A percentile compares a stretch with the other conserved stretches of the same genome.
phyloP scores from a whole-genome alignment of 495 filamentous ascomycete genomes.

The Lepidopterella palustris region DNA sequence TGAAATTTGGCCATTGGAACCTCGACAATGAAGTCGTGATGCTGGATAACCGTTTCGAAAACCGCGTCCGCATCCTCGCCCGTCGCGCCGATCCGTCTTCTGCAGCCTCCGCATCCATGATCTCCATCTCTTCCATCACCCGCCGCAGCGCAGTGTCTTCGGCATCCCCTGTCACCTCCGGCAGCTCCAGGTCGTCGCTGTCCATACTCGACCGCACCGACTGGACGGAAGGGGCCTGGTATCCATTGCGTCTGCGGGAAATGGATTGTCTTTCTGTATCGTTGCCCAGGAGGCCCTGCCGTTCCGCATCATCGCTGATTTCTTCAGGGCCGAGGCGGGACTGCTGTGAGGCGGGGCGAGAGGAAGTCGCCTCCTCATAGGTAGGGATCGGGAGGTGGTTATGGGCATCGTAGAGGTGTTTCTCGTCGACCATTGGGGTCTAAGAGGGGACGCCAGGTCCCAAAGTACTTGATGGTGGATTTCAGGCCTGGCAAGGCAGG shows the following conservation, averaged over 20 bases:
- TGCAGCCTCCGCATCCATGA: conserved; percentile 59
- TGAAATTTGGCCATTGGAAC: conserved; percentile 14
- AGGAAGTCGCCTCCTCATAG: conserved; percentile 83
- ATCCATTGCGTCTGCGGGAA: conserved; percentile 43
- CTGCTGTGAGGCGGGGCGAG: conserved; percentile 52
- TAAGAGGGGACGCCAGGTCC: not conserved
- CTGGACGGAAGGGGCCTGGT: conserved; percentile 72
- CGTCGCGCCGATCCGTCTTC: conserved; percentile 35
- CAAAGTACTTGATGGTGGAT: not conserved
- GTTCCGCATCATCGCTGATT: conserved; percentile 53
- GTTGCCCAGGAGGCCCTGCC: conserved; percentile 50
- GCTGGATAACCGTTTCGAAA: conserved; percentile 51
- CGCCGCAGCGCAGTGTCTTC: conserved; percentile 57
- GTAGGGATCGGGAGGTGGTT: conserved; percentile 77
- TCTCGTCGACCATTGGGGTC: conserved; percentile 25
- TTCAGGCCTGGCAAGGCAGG: too few species aligned
- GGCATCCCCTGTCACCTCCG: conserved; percentile 24
- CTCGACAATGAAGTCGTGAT: conserved; percentile 41
- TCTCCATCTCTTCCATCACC: conserved; percentile 86
- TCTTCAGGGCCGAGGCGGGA: conserved; percentile 52
- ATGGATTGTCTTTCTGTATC: conserved; percentile 5
- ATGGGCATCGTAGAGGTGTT: conserved; percentile 43
- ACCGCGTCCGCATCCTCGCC: conserved; percentile 31
- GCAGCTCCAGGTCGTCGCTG: conserved; percentile 29
- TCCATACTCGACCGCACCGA: conserved; percentile 58